A percentile compares a stretch with the other conserved stretches of the same genome.
These are phyloP conservation scores for Aspergillus sp. DNA, from an alignment of 2,329 filamentous ascomycete species.

Conservation along the genomic window DNA sequence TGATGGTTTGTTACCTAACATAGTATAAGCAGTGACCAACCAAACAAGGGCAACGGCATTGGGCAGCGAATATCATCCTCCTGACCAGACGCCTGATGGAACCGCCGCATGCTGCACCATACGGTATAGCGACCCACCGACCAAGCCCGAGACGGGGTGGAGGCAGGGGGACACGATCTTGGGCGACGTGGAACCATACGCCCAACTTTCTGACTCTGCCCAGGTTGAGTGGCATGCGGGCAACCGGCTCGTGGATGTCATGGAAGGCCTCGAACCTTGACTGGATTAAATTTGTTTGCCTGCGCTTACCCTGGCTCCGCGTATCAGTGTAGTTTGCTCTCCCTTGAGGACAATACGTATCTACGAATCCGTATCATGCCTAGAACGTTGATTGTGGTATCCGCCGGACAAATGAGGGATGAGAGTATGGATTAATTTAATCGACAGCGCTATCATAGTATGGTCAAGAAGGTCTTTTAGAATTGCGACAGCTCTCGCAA, in stretches of 20 bases:
- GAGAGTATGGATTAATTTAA: background rate
- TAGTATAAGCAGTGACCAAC: background rate
- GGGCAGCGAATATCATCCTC: background rate
- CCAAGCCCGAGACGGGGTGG: background rate
- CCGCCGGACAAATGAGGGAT: no score
- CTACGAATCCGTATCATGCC: no score
- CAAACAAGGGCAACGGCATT: conserved; percentile 1
- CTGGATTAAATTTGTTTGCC: no score
- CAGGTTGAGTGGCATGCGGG: no score
- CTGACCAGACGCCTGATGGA: background rate
- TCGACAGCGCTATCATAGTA: background rate
- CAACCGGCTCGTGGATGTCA: background rate
- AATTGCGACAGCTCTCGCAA: background rate
- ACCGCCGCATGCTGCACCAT: background rate
- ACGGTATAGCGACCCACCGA: background rate
- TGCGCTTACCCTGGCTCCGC: no score
- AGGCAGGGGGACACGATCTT: background rate
- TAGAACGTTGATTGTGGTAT: no score
- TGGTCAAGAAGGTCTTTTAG: background rate
- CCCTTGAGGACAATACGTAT: no score
- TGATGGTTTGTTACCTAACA: background rate
- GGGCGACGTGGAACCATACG: no score
- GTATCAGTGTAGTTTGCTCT: no score
- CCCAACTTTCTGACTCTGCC: no score
- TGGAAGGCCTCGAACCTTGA: no score